These are phyloP conservation scores for Colletotrichum theobromicola DNA, from an alignment of 2,329 filamentous ascomycete species.

Conservation along the genomic window DNA sequence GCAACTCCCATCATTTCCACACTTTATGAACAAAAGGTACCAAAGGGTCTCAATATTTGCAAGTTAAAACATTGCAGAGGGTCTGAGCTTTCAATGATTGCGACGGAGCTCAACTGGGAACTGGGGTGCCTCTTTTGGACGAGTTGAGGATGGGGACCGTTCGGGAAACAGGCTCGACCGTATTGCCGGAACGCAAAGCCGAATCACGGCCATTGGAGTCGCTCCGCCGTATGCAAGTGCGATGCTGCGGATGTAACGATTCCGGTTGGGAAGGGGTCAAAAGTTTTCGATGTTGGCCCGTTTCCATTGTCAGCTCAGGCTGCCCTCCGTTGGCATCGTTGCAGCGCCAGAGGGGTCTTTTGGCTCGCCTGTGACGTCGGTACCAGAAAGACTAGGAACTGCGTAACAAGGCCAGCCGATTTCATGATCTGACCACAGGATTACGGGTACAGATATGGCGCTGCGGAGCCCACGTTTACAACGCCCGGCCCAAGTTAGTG, in stretches of 20 bases:
- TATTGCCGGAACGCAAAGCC: not conserved
- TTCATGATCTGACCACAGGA: constrained; percentile 5
- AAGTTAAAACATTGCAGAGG: not conserved
- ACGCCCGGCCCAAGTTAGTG: not conserved
- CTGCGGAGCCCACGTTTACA: not conserved
- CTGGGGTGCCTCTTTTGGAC: not conserved
- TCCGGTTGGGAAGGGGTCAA: not conserved
- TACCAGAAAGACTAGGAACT: not conserved
- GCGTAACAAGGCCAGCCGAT: not conserved
- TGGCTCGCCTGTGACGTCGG: constrained; percentile 3
- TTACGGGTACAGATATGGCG: not conserved
- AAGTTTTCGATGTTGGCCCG: not conserved
- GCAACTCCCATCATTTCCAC: not conserved
- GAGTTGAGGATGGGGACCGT: not conserved
- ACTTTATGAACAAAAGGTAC: not conserved
- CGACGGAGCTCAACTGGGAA: not conserved
- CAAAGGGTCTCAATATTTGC: not conserved
- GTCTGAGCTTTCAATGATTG: not conserved
- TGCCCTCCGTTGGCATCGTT: not conserved
- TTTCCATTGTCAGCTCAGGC: not conserved
- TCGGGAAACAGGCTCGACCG: not conserved
- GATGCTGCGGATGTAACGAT: not conserved
- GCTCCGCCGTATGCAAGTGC: constrained; percentile 6
- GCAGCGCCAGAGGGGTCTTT: not conserved
- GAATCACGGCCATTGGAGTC: not conserved